A percentile compares a stretch with the other conserved stretches of the same genome.
These are phyloP conservation scores for Phaeomoniella chlamydospora DNA, from an alignment of 2,329 filamentous ascomycete species.

Conservation along the genomic window DNA sequence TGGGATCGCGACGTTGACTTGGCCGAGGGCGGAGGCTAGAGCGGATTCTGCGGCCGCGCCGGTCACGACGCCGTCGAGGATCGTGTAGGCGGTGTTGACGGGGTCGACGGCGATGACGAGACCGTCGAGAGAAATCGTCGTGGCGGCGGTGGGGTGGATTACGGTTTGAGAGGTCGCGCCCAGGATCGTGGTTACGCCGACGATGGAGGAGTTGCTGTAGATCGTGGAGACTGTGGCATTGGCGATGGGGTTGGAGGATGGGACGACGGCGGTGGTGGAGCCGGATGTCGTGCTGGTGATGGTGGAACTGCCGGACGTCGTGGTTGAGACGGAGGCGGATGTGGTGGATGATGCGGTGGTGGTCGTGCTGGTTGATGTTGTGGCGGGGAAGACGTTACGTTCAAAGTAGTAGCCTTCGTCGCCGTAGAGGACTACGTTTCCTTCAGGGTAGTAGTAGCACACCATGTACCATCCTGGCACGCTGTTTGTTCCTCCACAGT, in stretches of 20 bases:
- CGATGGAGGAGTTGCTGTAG: neutral
- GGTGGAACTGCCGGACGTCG: neutral
- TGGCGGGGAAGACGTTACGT: neutral
- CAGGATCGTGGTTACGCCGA: neutral
- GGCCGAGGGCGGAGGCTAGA: neutral
- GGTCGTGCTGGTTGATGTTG: neutral
- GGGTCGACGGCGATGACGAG: neutral
- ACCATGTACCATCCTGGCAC: neutral
- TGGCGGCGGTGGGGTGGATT: neutral
- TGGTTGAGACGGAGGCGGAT: neutral
- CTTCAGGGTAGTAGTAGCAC: neutral
- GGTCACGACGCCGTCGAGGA: neutral
- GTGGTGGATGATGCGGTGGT: neutral
- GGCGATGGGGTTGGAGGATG: neutral
- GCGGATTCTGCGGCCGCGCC: neutral
- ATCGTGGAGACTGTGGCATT: neutral
- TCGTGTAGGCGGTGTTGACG: neutral
- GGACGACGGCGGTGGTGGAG: neutral
- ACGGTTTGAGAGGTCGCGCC: neutral
- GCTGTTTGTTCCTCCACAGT: neutral
- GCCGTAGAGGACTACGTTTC: neutral
- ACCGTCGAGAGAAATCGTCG: neutral
- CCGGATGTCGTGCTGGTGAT: neutral
- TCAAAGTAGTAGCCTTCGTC: neutral
- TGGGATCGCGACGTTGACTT: neutral